Conservation (phyloP, 2,329 filamentous ascomycete species). For the Neofusicoccum sp. region DNA sequence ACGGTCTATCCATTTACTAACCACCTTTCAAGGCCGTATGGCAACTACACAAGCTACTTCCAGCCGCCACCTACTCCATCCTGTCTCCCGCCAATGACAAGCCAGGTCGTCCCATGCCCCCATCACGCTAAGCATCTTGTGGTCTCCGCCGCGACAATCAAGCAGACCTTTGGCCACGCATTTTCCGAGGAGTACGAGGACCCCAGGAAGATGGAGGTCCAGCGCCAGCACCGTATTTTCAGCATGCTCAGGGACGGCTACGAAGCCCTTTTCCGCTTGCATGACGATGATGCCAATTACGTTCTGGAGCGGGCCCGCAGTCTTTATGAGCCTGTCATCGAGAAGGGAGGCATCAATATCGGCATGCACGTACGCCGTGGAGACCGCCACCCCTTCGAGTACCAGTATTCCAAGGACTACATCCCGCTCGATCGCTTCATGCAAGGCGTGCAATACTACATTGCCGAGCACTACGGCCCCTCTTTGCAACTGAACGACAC, state of each 20-base stretch:
- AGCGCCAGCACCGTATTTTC: conserved; percentile 62
- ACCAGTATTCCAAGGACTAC: conserved; percentile 74
- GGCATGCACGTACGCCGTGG: conserved; percentile 79
- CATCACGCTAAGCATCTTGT: conserved; percentile 72
- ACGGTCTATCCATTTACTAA: background rate
- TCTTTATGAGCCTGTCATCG: conserved; percentile 49
- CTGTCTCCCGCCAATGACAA: conserved; percentile 69
- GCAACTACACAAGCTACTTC: conserved; percentile 72
- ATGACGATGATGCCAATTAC: conserved; percentile 63
- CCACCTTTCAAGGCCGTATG: conserved; percentile 60
- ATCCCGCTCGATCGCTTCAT: conserved; percentile 70
- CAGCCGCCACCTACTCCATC: conserved; percentile 60
- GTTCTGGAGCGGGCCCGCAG: conserved; percentile 59
- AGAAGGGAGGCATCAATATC: conserved; percentile 56
- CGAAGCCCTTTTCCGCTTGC: conserved; percentile 70
- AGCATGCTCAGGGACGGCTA: conserved; percentile 68
- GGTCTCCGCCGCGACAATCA: conserved; percentile 66
- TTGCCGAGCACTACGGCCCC: conserved; percentile 47
- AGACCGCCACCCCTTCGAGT: conserved; percentile 74
- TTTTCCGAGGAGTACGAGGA: conserved; percentile 57
- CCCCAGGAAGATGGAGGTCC: conserved; percentile 46
- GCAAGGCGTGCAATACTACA: conserved; percentile 53
- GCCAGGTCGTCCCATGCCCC: conserved; percentile 78
- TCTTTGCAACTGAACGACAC: conserved; percentile 20
- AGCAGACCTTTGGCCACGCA: conserved; percentile 61